phyloP scores from a whole-genome alignment of 345 rosid species.

The Eutrema yunnanense region DNA sequence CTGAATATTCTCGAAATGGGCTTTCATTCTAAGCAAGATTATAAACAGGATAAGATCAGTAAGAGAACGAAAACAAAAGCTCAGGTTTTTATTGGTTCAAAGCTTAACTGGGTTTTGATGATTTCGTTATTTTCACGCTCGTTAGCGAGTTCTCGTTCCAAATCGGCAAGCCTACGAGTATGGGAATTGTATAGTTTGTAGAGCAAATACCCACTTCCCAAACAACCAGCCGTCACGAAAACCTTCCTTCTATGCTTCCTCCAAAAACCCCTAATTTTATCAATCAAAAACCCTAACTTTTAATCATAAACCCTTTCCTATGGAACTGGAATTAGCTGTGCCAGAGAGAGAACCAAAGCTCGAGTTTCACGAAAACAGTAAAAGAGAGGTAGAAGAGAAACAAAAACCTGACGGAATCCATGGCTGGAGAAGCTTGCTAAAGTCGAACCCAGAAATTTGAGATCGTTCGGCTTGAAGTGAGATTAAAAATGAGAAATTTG shows the following conservation, averaged over 20 bases:
- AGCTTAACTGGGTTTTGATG: slow-evolving; percentile 85
- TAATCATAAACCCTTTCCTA: not conserved
- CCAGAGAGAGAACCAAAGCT: not conserved
- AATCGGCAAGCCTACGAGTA: slow-evolving; percentile 51
- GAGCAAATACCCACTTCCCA: slow-evolving; percentile 84
- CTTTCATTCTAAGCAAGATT: slow-evolving; percentile 60
- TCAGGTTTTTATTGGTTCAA: not conserved
- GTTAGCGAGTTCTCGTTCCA: slow-evolving; percentile 53
- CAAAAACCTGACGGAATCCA: slow-evolving; percentile 26
- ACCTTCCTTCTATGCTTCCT: slow-evolving; percentile 78
- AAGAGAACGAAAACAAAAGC: not conserved
- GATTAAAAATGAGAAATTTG: not conserved
- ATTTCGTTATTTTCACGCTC: slow-evolving; percentile 65
- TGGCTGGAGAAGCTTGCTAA: slow-evolving; percentile 10
- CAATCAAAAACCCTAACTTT: slow-evolving; percentile 15
- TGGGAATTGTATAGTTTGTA: slow-evolving; percentile 69
- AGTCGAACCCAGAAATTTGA: not conserved
- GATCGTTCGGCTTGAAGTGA: not conserved
- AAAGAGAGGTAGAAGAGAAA: not conserved
- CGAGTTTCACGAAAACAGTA: not conserved
- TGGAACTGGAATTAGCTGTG: not conserved
- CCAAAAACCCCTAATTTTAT: slow-evolving; percentile 66
- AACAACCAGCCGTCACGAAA: slow-evolving; percentile 56
- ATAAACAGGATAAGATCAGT: not conserved
- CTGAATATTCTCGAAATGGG: slow-evolving; percentile 82